Percentiles rank a stretch among this genome's conserved stretches.
Evolutionary conservation across 2,329 filamentous ascomycete genomes (phyloP).

Genomic region (Aureobasidium lini): DNA sequence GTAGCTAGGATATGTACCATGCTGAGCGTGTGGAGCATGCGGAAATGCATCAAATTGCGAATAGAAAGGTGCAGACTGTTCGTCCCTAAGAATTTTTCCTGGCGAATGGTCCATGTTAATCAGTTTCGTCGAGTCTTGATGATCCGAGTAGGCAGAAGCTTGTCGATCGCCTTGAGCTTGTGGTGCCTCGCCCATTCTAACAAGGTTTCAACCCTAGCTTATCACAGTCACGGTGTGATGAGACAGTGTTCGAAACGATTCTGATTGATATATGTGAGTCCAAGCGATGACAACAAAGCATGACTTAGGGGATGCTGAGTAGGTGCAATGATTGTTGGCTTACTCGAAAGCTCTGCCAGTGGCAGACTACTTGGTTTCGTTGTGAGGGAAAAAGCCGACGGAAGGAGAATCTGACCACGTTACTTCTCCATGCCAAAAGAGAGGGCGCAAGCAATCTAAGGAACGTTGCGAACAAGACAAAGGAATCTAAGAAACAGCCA

Average conservation of each 20-base stretch:
- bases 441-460: background rate
- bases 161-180: background rate
- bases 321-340: background rate
- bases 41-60: background rate
- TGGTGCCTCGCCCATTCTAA: background rate
- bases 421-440: background rate
- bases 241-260: background rate
- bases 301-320: background rate
- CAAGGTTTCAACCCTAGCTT: background rate
- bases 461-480: background rate
- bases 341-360: background rate
- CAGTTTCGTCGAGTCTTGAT: background rate
- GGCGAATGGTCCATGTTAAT: background rate
- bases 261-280: background rate
- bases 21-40: background rate
- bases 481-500: background rate
- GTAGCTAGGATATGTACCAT: background rate
- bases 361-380: background rate
- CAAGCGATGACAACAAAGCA: background rate
- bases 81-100: background rate
- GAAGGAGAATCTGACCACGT: conserved; percentile 1
- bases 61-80: background rate
- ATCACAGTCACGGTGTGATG: background rate
- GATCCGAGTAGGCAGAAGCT: background rate
- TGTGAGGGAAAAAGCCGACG: background rate